These are phyloP conservation scores for Suhomyces ambrosiae DNA, from an alignment of 1,139 yeast genomes.

Conservation along the genomic window DNA sequence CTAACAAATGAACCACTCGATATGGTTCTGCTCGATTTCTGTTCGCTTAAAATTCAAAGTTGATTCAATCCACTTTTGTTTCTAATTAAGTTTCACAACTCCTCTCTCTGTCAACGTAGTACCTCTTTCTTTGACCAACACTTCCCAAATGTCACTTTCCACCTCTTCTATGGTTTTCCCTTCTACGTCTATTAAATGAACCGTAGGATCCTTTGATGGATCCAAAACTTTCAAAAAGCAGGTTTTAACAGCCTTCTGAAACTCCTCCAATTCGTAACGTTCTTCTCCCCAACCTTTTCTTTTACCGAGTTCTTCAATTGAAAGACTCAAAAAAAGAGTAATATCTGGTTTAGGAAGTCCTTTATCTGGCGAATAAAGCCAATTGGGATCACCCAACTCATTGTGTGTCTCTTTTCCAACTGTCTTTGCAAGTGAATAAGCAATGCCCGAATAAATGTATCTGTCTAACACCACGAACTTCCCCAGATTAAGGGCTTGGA, in stretches of 20 bases:
- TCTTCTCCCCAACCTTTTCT: conserved; percentile 92
- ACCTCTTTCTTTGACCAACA: conserved; percentile 10
- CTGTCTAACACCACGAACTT: conserved; percentile 72
- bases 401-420: conserved; percentile 28
- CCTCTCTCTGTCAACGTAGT: conserved; percentile 4
- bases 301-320: conserved; percentile 45
- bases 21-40: too few species aligned
- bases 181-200: conserved; percentile 62
- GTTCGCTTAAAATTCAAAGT: too few species aligned
- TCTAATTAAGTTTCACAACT: not conserved
- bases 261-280: conserved; percentile 74
- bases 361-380: conserved; percentile 81
- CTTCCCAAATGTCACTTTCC: conserved; percentile 30
- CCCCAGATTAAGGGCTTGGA: conserved; percentile 52
- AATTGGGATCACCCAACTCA: conserved; percentile 53
- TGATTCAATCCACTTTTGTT: not conserved
- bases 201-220: conserved; percentile 32
- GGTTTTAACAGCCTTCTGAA: conserved; percentile 68
- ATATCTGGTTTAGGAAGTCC: conserved; percentile 90
- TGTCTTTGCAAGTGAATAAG: conserved; percentile 83
- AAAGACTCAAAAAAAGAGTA: conserved; percentile 73
- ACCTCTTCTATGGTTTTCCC: conserved; percentile 61
- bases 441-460: conserved; percentile 90
- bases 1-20: too few species aligned
- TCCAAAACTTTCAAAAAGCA: conserved; percentile 56